These are phyloP conservation scores for Geopyxis carbonaria DNA, from an alignment of 495 filamentous ascomycete species.

Conservation along the genomic window DNA sequence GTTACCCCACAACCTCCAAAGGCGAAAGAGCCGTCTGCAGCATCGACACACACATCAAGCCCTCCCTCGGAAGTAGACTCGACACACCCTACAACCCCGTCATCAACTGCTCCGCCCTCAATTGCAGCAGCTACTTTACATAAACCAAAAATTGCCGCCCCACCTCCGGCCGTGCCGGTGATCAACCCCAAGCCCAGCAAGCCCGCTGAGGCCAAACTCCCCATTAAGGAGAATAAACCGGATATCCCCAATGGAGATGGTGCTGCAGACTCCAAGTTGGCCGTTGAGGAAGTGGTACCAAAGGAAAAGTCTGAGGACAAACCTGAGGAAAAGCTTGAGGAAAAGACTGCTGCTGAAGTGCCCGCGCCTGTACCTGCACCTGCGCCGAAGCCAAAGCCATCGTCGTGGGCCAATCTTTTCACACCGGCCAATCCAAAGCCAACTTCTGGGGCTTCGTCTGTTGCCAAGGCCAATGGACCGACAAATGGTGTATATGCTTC, in stretches of 20 bases:
- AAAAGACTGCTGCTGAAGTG: background rate
- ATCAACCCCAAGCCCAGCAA: background rate
- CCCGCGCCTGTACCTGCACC: slow-evolving; percentile 2
- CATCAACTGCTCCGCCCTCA: slow-evolving; percentile 16
- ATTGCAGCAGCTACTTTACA: slow-evolving; percentile 9
- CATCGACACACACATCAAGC: too few species aligned
- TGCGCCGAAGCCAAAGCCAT: slow-evolving; percentile 1
- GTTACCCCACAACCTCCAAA: too few species aligned
- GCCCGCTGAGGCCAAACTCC: background rate
- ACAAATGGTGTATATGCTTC: slow-evolving; percentile 10
- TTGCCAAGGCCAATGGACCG: slow-evolving; percentile 16
- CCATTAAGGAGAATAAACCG: background rate
- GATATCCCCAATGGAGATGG: background rate
- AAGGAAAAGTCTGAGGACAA: slow-evolving; percentile 8
- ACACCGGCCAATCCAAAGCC: slow-evolving; percentile 8
- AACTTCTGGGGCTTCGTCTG: slow-evolving; percentile 5
- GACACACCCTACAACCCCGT: slow-evolving; percentile 10
- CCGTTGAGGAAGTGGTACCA: slow-evolving; percentile 3
- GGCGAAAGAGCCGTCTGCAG: too few species aligned
- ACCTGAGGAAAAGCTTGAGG: slow-evolving; percentile 4
- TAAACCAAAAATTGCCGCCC: slow-evolving; percentile 12
- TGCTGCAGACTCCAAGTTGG: slow-evolving; percentile 15
- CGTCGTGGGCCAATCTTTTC: slow-evolving; percentile 23
- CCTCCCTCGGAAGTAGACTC: slow-evolving; percentile 18
- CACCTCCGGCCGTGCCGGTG: slow-evolving; percentile 9